Conservation (phyloP, 352 stramenopile genomes). For the Globisporangium cystogenes region DNA sequence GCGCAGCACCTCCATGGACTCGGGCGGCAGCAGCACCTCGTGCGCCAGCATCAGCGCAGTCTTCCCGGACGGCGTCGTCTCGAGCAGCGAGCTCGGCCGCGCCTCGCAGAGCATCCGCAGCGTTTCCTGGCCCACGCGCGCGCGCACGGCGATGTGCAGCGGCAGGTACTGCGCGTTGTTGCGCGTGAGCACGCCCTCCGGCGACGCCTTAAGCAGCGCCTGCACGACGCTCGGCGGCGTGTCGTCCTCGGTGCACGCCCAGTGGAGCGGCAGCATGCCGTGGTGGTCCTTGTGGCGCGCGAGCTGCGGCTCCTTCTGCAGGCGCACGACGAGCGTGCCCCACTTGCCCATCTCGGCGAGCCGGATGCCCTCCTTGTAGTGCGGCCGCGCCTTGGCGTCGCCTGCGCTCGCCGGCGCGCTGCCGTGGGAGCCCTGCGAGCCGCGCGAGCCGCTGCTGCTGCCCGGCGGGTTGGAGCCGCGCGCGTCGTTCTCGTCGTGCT, state of each 20-base stretch:
- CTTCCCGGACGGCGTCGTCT: constrained; percentile 68
- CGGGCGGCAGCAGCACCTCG: constrained; percentile 40
- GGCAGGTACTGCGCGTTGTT: constrained; percentile 83
- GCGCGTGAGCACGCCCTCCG: constrained; percentile 64
- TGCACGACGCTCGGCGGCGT: constrained; percentile 51
- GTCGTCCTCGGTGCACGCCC: constrained; percentile 79
- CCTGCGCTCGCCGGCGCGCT: constrained; percentile 4
- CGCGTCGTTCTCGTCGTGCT: constrained; percentile 9
- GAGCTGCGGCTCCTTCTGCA: constrained; percentile 55
- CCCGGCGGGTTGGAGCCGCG: not conserved
- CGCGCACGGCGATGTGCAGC: constrained; percentile 78
- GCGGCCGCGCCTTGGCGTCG: constrained; percentile 30
- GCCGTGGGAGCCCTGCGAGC: not conserved
- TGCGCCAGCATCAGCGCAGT: constrained; percentile 59
- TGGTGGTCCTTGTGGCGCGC: constrained; percentile 78
- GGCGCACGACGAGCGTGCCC: constrained; percentile 49
- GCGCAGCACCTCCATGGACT: constrained; percentile 56
- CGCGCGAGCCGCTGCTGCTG: not conserved
- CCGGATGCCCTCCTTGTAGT: constrained; percentile 80
- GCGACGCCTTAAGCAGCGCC: constrained; percentile 65
- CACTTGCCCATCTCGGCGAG: constrained; percentile 82
- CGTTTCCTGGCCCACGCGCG: constrained; percentile 38
- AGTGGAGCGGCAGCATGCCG: constrained; percentile 81
- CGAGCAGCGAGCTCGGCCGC: constrained; percentile 58
- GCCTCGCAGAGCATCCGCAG: constrained; percentile 58